A percentile compares a stretch with the other conserved stretches of the same genome.
These are phyloP conservation scores for Graphium sp. DNA, from an alignment of 2,329 filamentous ascomycete genomes.

Conservation along the genomic window DNA sequence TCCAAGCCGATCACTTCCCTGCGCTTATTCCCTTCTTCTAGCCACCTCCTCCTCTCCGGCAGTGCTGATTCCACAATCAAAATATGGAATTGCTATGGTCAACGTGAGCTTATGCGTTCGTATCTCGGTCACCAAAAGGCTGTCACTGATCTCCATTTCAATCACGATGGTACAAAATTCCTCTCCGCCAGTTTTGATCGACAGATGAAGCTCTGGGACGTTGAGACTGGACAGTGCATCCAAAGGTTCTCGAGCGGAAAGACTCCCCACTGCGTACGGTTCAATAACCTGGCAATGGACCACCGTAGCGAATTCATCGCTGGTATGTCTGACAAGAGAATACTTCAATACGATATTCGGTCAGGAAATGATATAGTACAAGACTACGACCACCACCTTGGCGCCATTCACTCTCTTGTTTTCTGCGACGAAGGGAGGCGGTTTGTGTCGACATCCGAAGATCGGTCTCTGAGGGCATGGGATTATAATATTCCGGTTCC, in stretches of 20 bases:
- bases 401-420: constrained; percentile 93
- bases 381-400: constrained; percentile 95
- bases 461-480: constrained; percentile 92
- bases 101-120: constrained; percentile 75
- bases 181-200: constrained; percentile 85
- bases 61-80: constrained; percentile 83
- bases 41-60: constrained; percentile 79
- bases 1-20: constrained; percentile 73
- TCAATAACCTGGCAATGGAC: constrained; percentile 74
- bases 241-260: constrained; percentile 85
- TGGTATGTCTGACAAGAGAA: constrained; percentile 98
- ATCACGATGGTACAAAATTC: constrained; percentile 66
- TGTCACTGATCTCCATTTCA: constrained; percentile 81
- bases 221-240: constrained; percentile 79
- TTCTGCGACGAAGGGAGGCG: constrained; percentile 89
- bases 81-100: constrained; percentile 88
- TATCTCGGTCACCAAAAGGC: constrained; percentile 84
- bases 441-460: constrained; percentile 96
- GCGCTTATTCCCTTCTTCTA: constrained; percentile 76
- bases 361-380: constrained; percentile 66
- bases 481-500: constrained; percentile 97
- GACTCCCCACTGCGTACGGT: constrained; percentile 85
- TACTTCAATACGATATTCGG: constrained; percentile 87
- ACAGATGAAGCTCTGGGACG: constrained; percentile 96
- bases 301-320: constrained; percentile 81